Percentiles rank a stretch among this genome's conserved stretches.
phyloP scores from a whole-genome alignment of 1,139 yeast genomes.

The Yamadazyma aaseri region DNA sequence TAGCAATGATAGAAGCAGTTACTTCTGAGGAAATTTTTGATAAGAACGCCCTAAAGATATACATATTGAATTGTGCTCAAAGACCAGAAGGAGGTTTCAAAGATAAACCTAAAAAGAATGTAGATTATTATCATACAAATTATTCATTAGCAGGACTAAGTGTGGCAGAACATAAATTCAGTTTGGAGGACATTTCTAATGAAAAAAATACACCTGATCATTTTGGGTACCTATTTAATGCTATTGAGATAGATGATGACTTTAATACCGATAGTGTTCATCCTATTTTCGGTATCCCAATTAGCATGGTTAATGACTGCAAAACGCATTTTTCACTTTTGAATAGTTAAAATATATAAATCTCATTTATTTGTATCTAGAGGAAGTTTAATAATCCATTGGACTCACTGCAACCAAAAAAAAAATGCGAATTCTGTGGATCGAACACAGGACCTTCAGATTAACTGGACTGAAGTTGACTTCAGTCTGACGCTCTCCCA shows the following conservation, averaged over 20 bases:
- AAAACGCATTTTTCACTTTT: constrained; percentile 12
- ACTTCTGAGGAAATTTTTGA: constrained; percentile 40
- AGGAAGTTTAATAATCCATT: too few relatives aligned
- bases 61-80: constrained; percentile 78
- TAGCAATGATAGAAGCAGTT: constrained; percentile 61
- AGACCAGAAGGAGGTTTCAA: constrained; percentile 65
- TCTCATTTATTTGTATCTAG: too few relatives aligned
- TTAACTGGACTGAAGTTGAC: constrained; percentile 36
- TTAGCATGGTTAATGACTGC: constrained; percentile 23
- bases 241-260: constrained; percentile 19
- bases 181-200: constrained; percentile 18
- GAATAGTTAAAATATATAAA: constrained; percentile 1
- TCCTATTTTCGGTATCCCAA: constrained; percentile 68
- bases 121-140: constrained; percentile 91
- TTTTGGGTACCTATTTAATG: constrained; percentile 30
- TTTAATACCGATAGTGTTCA: constrained; percentile 40
- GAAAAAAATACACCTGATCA: constrained; percentile 3
- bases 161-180: constrained; percentile 56
- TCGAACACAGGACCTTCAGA: constrained; percentile 59
- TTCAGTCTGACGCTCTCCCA: constrained; percentile 60
- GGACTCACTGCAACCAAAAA: too few relatives aligned
- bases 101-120: constrained; percentile 81
- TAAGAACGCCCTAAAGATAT: constrained; percentile 57
- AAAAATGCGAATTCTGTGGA: constrained; percentile 50
- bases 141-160: constrained; percentile 80